Percentiles rank a stretch among this genome's conserved stretches.
Evolutionary conservation across 2,329 filamentous ascomycete species (phyloP).

Genomic region (Penicillium occitanis): DNA sequence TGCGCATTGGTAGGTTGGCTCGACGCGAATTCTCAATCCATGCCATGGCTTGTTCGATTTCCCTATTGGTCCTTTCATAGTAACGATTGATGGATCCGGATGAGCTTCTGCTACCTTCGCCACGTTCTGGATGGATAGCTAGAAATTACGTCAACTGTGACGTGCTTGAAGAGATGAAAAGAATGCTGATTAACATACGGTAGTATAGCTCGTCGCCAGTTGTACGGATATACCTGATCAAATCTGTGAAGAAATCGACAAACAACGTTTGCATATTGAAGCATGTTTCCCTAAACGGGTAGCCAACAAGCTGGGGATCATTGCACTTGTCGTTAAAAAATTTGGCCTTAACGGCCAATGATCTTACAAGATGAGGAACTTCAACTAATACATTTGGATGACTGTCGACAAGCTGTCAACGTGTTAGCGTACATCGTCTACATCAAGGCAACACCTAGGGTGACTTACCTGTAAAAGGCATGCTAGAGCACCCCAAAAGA

Average conservation of each 20-base stretch:
- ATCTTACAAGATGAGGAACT: neutral
- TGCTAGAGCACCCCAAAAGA: neutral
- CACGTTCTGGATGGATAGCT: too few species aligned
- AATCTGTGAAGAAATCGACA: neutral
- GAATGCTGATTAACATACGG: too few species aligned
- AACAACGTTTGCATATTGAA: neutral
- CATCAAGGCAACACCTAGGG: neutral
- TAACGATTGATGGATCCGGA: neutral
- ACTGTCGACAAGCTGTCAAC: neutral
- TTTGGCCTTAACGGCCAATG: neutral
- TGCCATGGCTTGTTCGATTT: neutral
- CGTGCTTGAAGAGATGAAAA: too few species aligned
- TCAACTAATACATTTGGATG: neutral
- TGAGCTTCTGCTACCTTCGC: neutral
- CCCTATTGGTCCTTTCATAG: neutral
- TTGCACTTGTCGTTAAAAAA: neutral
- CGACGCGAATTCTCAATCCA: neutral
- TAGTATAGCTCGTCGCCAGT: neutral
- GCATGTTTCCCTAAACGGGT: neutral
- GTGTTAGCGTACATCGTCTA: neutral
- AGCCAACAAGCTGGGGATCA: neutral
- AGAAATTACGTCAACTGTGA: too few species aligned
- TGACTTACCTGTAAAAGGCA: neutral
- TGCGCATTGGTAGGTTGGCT: neutral
- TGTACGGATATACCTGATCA: neutral